These are phyloP conservation scores for Aspergillus sp. DNA, from an alignment of 2,329 filamentous ascomycete genomes.

Conservation along the genomic window DNA sequence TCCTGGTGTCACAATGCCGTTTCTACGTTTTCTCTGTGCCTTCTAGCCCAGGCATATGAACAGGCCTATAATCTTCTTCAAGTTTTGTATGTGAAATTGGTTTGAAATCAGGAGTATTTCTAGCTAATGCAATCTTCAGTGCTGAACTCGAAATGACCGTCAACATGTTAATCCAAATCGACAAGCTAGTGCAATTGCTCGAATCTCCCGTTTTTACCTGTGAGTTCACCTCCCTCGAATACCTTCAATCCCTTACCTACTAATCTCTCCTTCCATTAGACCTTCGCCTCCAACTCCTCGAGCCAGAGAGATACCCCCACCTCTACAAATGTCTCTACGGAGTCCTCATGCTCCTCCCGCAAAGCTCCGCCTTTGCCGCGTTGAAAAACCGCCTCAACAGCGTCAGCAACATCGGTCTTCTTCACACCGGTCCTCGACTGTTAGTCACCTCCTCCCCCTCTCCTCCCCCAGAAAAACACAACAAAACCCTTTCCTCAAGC, in stretches of 20 bases:
- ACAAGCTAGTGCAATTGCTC: slow-evolving; percentile 93
- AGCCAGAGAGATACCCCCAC: slow-evolving; percentile 92
- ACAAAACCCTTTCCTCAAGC: background rate
- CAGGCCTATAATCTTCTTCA: slow-evolving; percentile 95
- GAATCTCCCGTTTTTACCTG: slow-evolving; percentile 98
- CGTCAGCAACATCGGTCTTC: slow-evolving; percentile 92
- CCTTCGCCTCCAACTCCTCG: slow-evolving; percentile 87
- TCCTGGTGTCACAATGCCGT: slow-evolving; percentile 99
- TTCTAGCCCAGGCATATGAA: slow-evolving; percentile 95
- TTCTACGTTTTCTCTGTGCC: slow-evolving; percentile 91
- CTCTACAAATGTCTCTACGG: slow-evolving; percentile 98
- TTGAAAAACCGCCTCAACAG: slow-evolving; percentile 95
- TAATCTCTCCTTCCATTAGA: slow-evolving; percentile 52
- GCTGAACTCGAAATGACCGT: slow-evolving; percentile 98
- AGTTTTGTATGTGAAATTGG: slow-evolving; percentile 68
- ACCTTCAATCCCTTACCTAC: slow-evolving; percentile 7
- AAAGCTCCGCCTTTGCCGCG: slow-evolving; percentile 94
- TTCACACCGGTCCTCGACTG: slow-evolving; percentile 79
- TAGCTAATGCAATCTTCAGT: slow-evolving; percentile 50
- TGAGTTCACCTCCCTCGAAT: slow-evolving; percentile 45
- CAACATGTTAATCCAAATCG: slow-evolving; percentile 97
- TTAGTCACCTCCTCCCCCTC: slow-evolving; percentile 50
- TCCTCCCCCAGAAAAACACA: slow-evolving; percentile 6
- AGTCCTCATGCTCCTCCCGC: slow-evolving; percentile 94
- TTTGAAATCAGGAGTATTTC: background rate